Evolutionary conservation across 2,329 filamentous ascomycete species (phyloP), one percentile per base, ranked within the genome.

Genomic region (Trichoderma gracile): DNA sequence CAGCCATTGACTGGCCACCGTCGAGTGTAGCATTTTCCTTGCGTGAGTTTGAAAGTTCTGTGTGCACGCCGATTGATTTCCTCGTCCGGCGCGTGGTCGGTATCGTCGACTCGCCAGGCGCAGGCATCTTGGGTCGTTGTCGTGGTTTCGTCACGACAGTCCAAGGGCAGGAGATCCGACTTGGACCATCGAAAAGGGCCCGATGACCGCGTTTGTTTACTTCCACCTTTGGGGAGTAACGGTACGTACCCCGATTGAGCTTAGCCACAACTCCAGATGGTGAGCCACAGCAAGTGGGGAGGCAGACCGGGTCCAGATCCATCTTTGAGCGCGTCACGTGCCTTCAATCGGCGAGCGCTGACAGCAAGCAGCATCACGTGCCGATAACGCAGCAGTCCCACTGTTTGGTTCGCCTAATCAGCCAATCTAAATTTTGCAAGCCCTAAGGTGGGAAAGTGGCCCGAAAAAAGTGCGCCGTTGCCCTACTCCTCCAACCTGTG

Each of bases 1-100:
- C 80, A 33, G 80, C 81, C 69, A 82, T 73, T 64, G 80, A 78
- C 68, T 84, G 82, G 66, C 81, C 83, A 64, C 90, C 76, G 69
- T 92, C 88, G 49, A 88, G 78, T 3, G 89, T 91, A 73, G 85
- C 84, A 81, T 96, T 96, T 74, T 96, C 92, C 76, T 92, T 93
- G 71, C 92, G 89, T 68, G 82, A 77, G 43, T 79, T 85, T 71
- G 72, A 81, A 71, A 73, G 78, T 76, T 77, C 84, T 71, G 76
- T 86, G 69, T 81, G 86, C 73, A 75, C 75, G 19, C 87, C 88
- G 66, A 91, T 86, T n/a, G 91, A 93, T 75, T 91, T 91, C 73
- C 90, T 86, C 71, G 85, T 77, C 60, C 85, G 81, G 70, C 86
- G 81, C 68, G 81, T 82, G 46, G 84, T 77, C 47, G 85, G 84